Evolutionary conservation across 352 stramenopile genomes (phyloP).

Genomic region (Paralagenidium karlingii): DNA sequence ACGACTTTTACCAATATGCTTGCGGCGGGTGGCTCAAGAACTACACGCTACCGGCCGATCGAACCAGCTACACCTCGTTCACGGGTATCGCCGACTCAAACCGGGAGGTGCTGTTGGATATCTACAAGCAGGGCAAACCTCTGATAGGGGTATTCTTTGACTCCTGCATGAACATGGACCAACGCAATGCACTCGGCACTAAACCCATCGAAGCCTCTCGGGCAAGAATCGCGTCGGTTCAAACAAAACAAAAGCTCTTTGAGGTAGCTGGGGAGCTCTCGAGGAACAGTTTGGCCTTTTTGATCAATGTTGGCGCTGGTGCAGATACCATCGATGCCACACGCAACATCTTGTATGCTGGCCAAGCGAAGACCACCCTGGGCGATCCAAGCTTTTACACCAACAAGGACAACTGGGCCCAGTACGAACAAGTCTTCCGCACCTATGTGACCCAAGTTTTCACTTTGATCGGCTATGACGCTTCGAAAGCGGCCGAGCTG

Average conservation of each 20-base stretch:
- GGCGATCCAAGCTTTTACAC: slow-evolving; percentile 89
- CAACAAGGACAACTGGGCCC: slow-evolving; percentile 67
- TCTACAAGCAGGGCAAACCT: slow-evolving; percentile 52
- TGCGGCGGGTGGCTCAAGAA: slow-evolving; percentile 39
- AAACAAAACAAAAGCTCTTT: slow-evolving; percentile 30
- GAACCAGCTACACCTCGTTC: slow-evolving; percentile 23
- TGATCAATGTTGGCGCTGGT: slow-evolving; percentile 37
- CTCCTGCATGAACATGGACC: slow-evolving; percentile 52
- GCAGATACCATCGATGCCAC: slow-evolving; percentile 79
- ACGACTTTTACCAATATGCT: slow-evolving; percentile 65
- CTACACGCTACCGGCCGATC: slow-evolving; percentile 18
- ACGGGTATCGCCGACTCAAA: slow-evolving; percentile 27
- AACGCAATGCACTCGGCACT: slow-evolving; percentile 23
- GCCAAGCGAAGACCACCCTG: slow-evolving; percentile 72
- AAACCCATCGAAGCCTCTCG: slow-evolving; percentile 26
- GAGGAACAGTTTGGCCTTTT: too few relatives aligned
- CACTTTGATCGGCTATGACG: slow-evolving; percentile 31
- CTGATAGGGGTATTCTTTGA: slow-evolving; percentile 36
- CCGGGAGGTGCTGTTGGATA: slow-evolving; percentile 31
- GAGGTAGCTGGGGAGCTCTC: slow-evolving; percentile 31
- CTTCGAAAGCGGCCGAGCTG: slow-evolving; percentile 10
- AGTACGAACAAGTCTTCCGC: slow-evolving; percentile 56
- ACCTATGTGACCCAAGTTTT: slow-evolving; percentile 75
- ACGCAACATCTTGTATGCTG: slow-evolving; percentile 69
- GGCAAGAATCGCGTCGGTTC: slow-evolving; percentile 14